Base-by-base conservation (phyloP, 768 basidiomycete species). In the Pleurotus platypus region DNA sequence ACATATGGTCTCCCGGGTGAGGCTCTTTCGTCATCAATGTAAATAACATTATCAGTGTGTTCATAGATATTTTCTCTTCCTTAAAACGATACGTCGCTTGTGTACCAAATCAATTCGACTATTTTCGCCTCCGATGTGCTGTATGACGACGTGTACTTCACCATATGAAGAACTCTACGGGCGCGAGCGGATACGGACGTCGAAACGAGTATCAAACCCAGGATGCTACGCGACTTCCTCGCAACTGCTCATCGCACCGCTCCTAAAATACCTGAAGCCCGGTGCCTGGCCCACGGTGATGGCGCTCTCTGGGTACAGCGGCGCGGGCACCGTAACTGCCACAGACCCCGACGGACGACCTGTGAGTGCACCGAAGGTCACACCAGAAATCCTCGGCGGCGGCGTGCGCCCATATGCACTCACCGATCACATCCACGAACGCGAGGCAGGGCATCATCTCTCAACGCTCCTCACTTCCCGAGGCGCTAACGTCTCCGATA, bases 1-100 rank as follows among this genome's bases (percentile, higher is more conserved):
- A 90, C 90, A 61, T 99, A 99, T 69, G 97, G 97, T 64, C 85
- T 99, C 73, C 97, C 97, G 71, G 96, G 96, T 99, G 83, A 92
- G 94, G 76, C 63, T 66, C 68, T 74, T 72, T 70, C 72, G 69
- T 67, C 64, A 68, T 69, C 62, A 57, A 49, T 72, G 69, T 77
- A 71, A 70, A 67, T 60, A 59, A 50, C 61, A 24, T 55, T 24
- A 69, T 57, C 63, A 66, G 50, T 61, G 45, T 54, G 51, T 54
- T 54, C 51, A 54, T 40, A 54, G 57, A 57, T 54, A 49, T 24
- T 68, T 61, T 58, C 65, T 72, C 57, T 69, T 70, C 61, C 62
- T 66, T 63, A 58, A 63, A 67, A 65, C 62, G 60, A 65, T 67
- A 63, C 66, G 47, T 55, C 55, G 60, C 61, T 35, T 11, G 30